Base-by-base conservation (phyloP, 225 moss, liverwort and hornwort genomes). In the Antitrichia curtipendula region DNA sequence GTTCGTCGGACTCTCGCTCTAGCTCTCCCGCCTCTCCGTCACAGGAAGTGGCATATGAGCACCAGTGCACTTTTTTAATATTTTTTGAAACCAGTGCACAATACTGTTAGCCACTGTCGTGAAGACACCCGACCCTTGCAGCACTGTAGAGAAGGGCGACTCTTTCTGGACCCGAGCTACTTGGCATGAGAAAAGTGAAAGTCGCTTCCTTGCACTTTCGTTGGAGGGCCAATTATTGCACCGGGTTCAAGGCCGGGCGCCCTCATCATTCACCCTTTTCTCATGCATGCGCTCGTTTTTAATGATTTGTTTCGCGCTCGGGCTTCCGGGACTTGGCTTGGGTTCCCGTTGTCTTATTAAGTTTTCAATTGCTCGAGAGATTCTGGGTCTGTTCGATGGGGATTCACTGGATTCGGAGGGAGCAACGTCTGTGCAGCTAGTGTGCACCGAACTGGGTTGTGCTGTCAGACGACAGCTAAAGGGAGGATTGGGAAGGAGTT, bases 161-260 rank as follows among this genome's bases (percentile, higher is more conserved):
- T 5, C 71, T 58, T 77, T 63, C 85, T 28, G 27, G 43, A 54
- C 49, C 8, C 2, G 54, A 40, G 31, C 43, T 70, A 29, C 53
- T 84, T 19, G 20, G 40, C 81, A 12, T 40, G 68, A 36, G 40
- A 50, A n/a, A 86, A 68, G 57, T 1, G 78, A 52, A 82, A 86
- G 89, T 66, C 41, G 41, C 69, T 68, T 13, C 68, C 38, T 58
- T 13, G 70, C 53, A n/a, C 77, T 77, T 88, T 82, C 54, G 77
- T 52, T 64, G 54, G 16, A 29, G 12, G 22, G 20, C 77, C 85
- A 90, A 90, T 90, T 88, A 90, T 90, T 90, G 90, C 82, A 88
- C 85, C 88, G 32, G 54, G 60, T 32, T 82, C 82, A 31, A 81
- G 68, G 69, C 62, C 43, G 38, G 69, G 59, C 49, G 16, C 70